Conservation (phyloP, 2,329 filamentous ascomycete species). For the Trematosphaeria pertusa region DNA sequence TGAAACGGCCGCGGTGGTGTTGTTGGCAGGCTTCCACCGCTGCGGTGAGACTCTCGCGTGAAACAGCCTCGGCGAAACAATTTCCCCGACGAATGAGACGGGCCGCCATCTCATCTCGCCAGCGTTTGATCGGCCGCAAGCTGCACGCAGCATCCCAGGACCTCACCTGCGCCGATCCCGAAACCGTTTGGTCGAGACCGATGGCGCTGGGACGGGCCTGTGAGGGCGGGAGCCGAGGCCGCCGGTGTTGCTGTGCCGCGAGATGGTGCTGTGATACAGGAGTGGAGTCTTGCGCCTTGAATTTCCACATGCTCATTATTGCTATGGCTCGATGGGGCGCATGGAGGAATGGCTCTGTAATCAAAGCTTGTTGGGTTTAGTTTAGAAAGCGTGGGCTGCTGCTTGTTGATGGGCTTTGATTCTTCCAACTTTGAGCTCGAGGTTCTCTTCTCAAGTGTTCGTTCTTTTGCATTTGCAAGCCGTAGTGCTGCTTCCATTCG, state of each 20-base stretch:
- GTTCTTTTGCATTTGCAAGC: conserved; percentile 26
- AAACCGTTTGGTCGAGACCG: too few species aligned
- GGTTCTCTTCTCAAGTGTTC: conserved; percentile 11
- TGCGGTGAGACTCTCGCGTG: too few species aligned
- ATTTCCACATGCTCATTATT: not conserved
- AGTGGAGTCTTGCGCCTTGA: not conserved
- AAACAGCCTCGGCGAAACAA: conserved; percentile 8
- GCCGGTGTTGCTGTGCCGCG: not conserved
- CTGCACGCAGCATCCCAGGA: not conserved
- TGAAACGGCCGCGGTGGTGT: too few species aligned
- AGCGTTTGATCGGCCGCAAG: conserved; percentile 38
- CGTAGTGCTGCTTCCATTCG: conserved; percentile 37
- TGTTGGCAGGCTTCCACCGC: too few species aligned
- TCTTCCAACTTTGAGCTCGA: conserved; percentile 5
- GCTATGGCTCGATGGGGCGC: not conserved
- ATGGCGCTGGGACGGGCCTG: too few species aligned
- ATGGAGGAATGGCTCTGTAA: not conserved
- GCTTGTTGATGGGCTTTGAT: not conserved
- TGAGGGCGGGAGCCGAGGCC: too few species aligned
- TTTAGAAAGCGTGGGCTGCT: not conserved
- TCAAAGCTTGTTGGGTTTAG: too few species aligned
- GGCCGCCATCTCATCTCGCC: conserved; percentile 35
- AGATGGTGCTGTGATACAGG: not conserved
- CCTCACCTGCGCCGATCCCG: too few species aligned
- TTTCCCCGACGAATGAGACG: conserved; percentile 4